A percentile compares a stretch with the other conserved stretches of the same genome.
Conservation (phyloP, 352 stramenopile species). For the Globisporangium nagaii region DNA sequence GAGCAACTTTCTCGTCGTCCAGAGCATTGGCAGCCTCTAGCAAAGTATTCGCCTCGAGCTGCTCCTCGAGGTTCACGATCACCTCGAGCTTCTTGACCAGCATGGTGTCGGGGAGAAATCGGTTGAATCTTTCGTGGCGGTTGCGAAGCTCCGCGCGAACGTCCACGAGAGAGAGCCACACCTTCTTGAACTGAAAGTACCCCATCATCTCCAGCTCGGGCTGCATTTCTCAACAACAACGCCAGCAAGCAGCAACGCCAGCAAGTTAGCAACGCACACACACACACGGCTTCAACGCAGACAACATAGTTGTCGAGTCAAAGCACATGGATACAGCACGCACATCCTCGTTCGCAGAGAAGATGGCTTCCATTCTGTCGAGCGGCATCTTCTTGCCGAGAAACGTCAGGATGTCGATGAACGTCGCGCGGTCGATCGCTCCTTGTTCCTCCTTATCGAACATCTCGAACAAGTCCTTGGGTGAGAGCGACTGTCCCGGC, state of each 20-base stretch:
- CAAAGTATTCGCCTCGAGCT: slow-evolving; percentile 50
- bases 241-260: background rate
- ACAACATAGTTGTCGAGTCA: too few relatives aligned
- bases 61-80: slow-evolving; percentile 65
- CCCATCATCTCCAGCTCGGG: slow-evolving; percentile 62
- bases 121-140: slow-evolving; percentile 61
- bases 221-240: slow-evolving; percentile 20
- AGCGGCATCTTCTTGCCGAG: slow-evolving; percentile 58
- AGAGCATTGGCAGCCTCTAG: slow-evolving; percentile 47
- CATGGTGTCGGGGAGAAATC: slow-evolving; percentile 38
- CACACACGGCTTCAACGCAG: background rate
- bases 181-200: slow-evolving; percentile 71
- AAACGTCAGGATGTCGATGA: slow-evolving; percentile 66
- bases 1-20: slow-evolving; percentile 38
- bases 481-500: slow-evolving; percentile 56
- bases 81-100: slow-evolving; percentile 61
- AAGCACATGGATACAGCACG: slow-evolving; percentile 3
- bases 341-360: slow-evolving; percentile 67
- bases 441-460: slow-evolving; percentile 70
- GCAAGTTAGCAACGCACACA: background rate
- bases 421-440: slow-evolving; percentile 58
- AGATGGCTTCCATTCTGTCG: slow-evolving; percentile 60
- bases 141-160: slow-evolving; percentile 55
- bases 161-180: slow-evolving; percentile 62
- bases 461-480: slow-evolving; percentile 81